These are phyloP conservation scores for Allium cepa DNA, from an alignment of 106 monocot species.

Conservation along the genomic window DNA sequence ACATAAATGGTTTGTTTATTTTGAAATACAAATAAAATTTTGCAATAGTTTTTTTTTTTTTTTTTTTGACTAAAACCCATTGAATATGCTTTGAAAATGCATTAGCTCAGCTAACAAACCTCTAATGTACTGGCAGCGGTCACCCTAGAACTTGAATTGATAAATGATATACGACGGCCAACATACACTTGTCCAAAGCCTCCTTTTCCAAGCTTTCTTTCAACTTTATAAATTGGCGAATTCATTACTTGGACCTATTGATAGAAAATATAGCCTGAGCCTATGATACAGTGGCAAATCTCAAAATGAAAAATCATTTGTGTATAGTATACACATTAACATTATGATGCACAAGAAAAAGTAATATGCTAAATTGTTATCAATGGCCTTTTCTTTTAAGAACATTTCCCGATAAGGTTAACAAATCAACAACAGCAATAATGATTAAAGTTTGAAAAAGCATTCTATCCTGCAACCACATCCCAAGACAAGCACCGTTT, in stretches of 20 bases:
- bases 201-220: constrained; percentile 67
- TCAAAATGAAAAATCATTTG: not conserved
- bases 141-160: constrained; percentile 25
- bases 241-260: constrained; percentile 46
- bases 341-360: too few species aligned
- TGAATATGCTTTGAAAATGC: not conserved
- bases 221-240: constrained; percentile 54
- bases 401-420: not conserved
- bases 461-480: too few species aligned
- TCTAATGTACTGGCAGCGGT: constrained; percentile 50
- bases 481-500: too few species aligned
- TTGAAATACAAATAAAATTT: not conserved
- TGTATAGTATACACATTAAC: too few species aligned
- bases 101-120: constrained; percentile 18
- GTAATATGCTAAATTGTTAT: too few species aligned
- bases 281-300: not conserved
- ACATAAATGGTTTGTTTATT: not conserved
- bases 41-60: not conserved
- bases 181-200: constrained; percentile 83
- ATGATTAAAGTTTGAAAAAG: too few species aligned
- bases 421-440: too few species aligned
- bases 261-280: constrained; percentile 3
- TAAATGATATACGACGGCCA: constrained; percentile 41
- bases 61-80: not conserved
- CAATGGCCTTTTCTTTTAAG: not conserved